Conservation (phyloP, 768 basidiomycete genomes). For the Lentinula sp. region DNA sequence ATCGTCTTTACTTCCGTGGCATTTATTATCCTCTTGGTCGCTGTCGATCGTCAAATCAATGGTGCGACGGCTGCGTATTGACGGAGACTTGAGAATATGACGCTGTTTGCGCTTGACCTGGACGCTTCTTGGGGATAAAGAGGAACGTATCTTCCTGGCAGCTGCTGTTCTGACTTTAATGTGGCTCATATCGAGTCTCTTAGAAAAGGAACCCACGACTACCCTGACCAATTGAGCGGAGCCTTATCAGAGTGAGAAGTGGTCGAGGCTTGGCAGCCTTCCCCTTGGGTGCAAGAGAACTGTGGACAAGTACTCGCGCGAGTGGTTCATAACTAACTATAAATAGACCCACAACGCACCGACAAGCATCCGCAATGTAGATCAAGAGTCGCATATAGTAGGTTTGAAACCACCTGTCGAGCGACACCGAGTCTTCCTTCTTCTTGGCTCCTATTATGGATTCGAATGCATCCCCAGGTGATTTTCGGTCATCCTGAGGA, state of each 20-base stretch:
- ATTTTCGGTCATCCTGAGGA: constrained; percentile 4
- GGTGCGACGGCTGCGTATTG: background rate
- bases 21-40: background rate
- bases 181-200: background rate
- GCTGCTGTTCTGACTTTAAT: background rate
- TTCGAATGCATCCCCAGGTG: constrained; percentile 34
- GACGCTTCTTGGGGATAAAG: background rate
- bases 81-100: background rate
- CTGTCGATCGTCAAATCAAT: constrained; percentile 1
- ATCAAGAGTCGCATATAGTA: constrained; percentile 32
- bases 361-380: constrained; percentile 21
- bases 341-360: constrained; percentile 9
- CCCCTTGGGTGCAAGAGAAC: background rate
- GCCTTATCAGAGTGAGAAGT: background rate
- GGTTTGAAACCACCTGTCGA: constrained; percentile 31
- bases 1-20: background rate
- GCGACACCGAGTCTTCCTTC: constrained; percentile 31
- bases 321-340: background rate
- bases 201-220: background rate
- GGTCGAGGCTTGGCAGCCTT: background rate
- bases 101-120: background rate
- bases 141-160: background rate
- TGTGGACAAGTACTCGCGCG: background rate
- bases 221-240: background rate
- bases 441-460: constrained; percentile 39